Base-by-base conservation (phyloP, 2,329 filamentous ascomycete genomes). In the Verticillium zaregamsianum region DNA sequence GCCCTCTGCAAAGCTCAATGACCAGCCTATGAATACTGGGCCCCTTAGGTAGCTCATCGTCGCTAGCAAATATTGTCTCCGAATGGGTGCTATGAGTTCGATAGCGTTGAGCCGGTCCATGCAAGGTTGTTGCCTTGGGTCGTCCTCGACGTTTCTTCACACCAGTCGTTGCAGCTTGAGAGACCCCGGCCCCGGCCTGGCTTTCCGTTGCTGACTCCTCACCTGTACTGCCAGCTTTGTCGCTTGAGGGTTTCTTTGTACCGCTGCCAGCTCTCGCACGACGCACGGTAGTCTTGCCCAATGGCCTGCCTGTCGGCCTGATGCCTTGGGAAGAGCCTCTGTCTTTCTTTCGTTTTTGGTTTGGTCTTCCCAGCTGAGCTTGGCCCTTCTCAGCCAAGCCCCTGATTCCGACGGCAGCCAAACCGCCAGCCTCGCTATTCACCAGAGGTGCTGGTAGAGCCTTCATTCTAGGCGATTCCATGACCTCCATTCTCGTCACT, bases 381-480 rank as follows among this genome's bases (percentile, higher is more conserved):
- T 49, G 45, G 2, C 4, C 20, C 17, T 23, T 49, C 9, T 45
- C 39, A n/a, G 15, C 9, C 4, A n/a, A 9, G 2, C n/a, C 15
- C 8, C 6, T 45, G 15, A 2, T n/a, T 39, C 17, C 37, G 14
- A 5, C 37, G 17, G 8, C 17, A 49, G 8, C 20, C 11, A 4
- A 7, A 23, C n/a, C 8, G 8, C 14, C 9, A 6, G 20, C 45
- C 12, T 49, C 45, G 8, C n/a, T n/a, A 25, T 8, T 23, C 45
- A 8, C 12, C 4, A 20, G 17, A 12, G 31, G 15, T 17, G 32
- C 23, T 32, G 11, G 54, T 3, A 52, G 54, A 1, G 54, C 56
- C 25, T 28, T 59, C 25, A 39, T 63, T 55, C 56, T 45, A 3
- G 67, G 23, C 66, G 31, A 70, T 63, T 25, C 32, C 6, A 14